These are phyloP conservation scores for Vitis riparia DNA, from an alignment of 164 flowering plant species.

Conservation along the genomic window DNA sequence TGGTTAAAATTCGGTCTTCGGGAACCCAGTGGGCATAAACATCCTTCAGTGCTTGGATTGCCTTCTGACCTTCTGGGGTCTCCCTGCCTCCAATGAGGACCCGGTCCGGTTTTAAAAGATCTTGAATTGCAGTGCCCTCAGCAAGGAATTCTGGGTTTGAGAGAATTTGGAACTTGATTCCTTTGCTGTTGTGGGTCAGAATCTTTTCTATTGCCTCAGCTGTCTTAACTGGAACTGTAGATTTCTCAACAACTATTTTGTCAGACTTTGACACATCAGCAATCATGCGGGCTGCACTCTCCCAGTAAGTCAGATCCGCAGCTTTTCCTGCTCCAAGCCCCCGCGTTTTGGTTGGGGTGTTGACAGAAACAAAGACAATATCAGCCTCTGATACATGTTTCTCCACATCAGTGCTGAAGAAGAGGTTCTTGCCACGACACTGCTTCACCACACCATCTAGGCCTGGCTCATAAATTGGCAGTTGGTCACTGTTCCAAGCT, in stretches of 20 bases:
- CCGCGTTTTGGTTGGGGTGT: constrained; percentile 83
- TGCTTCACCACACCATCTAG: constrained; percentile 84
- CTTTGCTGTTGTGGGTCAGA: constrained; percentile 83
- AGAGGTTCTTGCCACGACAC: constrained; percentile 82
- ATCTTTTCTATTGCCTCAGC: constrained; percentile 94
- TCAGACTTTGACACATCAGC: constrained; percentile 88
- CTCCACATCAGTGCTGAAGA: constrained; percentile 93
- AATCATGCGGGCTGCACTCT: constrained; percentile 93
- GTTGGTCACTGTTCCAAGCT: constrained; percentile 90
- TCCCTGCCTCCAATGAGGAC: constrained; percentile 95
- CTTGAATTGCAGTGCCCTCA: constrained; percentile 87
- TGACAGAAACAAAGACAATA: constrained; percentile 88
- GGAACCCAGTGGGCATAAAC: constrained; percentile 93
- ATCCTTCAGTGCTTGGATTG: constrained; percentile 62
- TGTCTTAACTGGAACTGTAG: constrained; percentile 93
- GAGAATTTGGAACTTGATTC: constrained; percentile 77
- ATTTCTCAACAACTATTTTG: constrained; percentile 91
- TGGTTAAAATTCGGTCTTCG: constrained; percentile 66
- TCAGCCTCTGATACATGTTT: constrained; percentile 82
- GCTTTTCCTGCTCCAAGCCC: constrained; percentile 97
- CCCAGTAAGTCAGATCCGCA: constrained; percentile 94
- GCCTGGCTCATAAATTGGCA: constrained; percentile 89
- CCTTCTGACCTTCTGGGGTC: constrained; percentile 82
- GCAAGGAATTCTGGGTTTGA: constrained; percentile 94
- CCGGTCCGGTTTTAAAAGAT: constrained; percentile 75